Evolutionary conservation across 2,329 filamentous ascomycete genomes (phyloP).

Genomic region (Rhynchosporium secalis): DNA sequence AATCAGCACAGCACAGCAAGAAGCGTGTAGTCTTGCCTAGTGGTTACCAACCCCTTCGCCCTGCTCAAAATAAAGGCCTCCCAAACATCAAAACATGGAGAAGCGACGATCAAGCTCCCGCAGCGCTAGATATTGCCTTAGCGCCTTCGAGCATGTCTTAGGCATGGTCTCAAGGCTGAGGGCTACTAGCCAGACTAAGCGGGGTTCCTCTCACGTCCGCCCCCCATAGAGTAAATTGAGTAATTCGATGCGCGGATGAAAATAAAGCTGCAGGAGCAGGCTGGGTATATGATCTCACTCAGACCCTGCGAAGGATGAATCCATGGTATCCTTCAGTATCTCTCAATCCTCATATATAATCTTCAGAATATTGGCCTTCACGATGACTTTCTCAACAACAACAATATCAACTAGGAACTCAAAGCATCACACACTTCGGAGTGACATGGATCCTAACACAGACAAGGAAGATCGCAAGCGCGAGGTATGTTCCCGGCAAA

Average conservation of each 20-base stretch:
- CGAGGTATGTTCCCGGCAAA: slow-evolving; percentile 33
- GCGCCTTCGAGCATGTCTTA: slow-evolving; percentile 21
- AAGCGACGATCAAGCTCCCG: slow-evolving; percentile 23
- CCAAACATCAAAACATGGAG: slow-evolving; percentile 19
- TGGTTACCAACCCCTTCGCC: background rate
- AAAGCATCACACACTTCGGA: slow-evolving; percentile 32
- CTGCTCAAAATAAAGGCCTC: background rate
- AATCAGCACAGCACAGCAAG: background rate
- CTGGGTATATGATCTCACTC: slow-evolving; percentile 37
- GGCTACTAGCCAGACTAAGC: slow-evolving; percentile 21
- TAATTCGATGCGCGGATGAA: slow-evolving; percentile 24
- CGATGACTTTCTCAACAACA: slow-evolving; percentile 32
- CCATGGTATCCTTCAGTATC: slow-evolving; percentile 19
- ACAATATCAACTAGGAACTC: slow-evolving; percentile 28
- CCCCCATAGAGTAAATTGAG: slow-evolving; percentile 26
- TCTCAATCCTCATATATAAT: slow-evolving; percentile 19
- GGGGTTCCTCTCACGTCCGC: slow-evolving; percentile 14
- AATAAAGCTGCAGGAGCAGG: slow-evolving; percentile 22
- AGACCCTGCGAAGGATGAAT: slow-evolving; percentile 27
- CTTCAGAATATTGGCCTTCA: slow-evolving; percentile 25
- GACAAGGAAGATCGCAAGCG: slow-evolving; percentile 42
- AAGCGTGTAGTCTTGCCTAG: background rate
- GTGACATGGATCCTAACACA: slow-evolving; percentile 35
- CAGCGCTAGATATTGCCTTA: slow-evolving; percentile 6
- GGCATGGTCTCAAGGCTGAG: slow-evolving; percentile 32